Conservation (phyloP, 1,139 yeast genomes). For the Suhomyces bokatorum region DNA sequence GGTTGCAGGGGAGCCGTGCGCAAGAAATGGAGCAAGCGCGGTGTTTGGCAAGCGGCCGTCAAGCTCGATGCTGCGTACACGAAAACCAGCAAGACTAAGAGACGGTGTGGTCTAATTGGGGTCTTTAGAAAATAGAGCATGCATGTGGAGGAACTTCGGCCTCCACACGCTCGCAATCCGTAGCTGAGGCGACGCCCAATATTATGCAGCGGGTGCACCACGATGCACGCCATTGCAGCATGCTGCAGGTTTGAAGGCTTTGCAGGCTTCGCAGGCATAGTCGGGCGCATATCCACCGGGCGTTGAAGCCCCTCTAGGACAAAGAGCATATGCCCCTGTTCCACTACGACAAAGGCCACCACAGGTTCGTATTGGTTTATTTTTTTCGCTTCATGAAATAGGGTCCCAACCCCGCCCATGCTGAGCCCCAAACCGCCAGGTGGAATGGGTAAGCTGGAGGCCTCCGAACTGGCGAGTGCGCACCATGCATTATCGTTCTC, state of each 20-base stretch:
- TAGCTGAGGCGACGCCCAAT: neutral
- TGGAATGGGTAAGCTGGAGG: neutral
- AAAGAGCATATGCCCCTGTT: too few relatives aligned
- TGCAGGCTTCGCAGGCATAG: neutral
- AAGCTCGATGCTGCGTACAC: neutral
- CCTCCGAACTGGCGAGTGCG: neutral
- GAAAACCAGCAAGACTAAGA: neutral
- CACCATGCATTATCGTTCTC: neutral
- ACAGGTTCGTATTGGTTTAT: neutral
- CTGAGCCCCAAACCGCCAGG: neutral
- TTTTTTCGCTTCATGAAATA: neutral
- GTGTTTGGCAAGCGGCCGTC: neutral
- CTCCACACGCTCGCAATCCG: neutral
- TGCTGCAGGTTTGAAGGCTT: neutral
- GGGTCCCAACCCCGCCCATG: neutral
- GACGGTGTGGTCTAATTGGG: neutral
- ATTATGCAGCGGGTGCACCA: too few relatives aligned
- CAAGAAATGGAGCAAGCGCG: too few relatives aligned
- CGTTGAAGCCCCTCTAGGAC: neutral
- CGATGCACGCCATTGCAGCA: neutral
- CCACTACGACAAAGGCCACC: too few relatives aligned
- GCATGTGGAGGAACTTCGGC: constrained; percentile 1
- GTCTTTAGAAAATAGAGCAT: neutral
- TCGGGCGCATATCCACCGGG: too few relatives aligned
- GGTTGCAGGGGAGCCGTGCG: too few relatives aligned